Evolutionary conservation across 495 filamentous ascomycete genomes (phyloP), one percentile per base, ranked within the genome.

Genomic region (Pseudoneurospora amorphoporcata): DNA sequence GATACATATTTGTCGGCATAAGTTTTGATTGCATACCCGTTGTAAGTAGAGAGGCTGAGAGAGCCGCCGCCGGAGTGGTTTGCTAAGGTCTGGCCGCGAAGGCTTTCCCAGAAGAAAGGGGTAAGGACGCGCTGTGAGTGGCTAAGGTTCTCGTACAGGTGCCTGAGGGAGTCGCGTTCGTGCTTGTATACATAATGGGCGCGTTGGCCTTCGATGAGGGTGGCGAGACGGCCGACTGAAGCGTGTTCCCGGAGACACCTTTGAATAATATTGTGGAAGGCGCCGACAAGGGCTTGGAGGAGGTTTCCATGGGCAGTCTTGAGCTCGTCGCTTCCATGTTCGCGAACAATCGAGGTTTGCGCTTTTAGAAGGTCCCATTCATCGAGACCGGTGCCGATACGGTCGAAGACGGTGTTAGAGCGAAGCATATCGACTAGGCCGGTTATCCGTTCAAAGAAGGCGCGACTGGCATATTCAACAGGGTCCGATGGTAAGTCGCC

Each of bases 271-370:
- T 6, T 16, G 8, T 73, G 58, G 39, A 78, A 77, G 23, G 23
- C 39, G 8, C 38, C 29, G 12, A 73, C 32, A 29, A 80, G 71
- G 7, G 75, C 77, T 9, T 70, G 72, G 5, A 71, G 9, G 8
- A 83, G 65, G 4, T n/a, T 65, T 0, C 38, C 29, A 40, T 73
- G 75, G 1, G 76, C 74, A 68, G 82, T 84, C 76, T 88, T 83
- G 84, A 90, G 91, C 17, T 32, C 69, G 16, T 39, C 19, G 19
- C 68, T 69, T 40, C 40, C 42, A 4, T 70, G 23, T n/a, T 29
- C 40, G 17, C 23, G 35, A 2, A 37, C 10, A 8, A 73, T 37
- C 3, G 14, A 16, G 42, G 37, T n/a, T n/a, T 71, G 69, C 19
- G 29, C 16, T 35, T 65, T 65, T 2, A 65, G 7, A 23, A 65